These are phyloP conservation scores for Coemansia sp. DNA, from an alignment of 192 early-diverging fungal species.

Conservation along the genomic window DNA sequence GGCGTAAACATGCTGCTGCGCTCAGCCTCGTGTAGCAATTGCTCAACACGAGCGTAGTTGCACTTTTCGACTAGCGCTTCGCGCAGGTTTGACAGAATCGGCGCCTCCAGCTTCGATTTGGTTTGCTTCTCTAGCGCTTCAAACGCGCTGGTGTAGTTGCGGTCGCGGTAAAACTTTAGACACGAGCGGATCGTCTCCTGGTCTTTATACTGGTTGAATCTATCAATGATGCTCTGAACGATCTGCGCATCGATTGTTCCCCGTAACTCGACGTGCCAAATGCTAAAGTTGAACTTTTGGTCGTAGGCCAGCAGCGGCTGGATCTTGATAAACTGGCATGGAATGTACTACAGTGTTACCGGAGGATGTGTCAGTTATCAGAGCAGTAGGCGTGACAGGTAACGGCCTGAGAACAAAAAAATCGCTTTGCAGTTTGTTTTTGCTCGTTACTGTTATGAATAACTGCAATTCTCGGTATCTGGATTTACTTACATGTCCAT, in stretches of 20 bases:
- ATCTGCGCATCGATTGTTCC: slow-evolving; percentile 69
- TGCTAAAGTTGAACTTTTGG: slow-evolving; percentile 91
- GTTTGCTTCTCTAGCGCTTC: slow-evolving; percentile 64
- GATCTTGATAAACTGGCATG: slow-evolving; percentile 92
- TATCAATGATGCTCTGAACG: slow-evolving; percentile 51
- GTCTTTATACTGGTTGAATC: slow-evolving; percentile 63
- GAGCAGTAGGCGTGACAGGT: not conserved
- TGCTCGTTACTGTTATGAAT: not conserved
- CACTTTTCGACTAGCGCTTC: slow-evolving; percentile 62
- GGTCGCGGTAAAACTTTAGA: slow-evolving; percentile 84
- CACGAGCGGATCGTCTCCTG: slow-evolving; percentile 79
- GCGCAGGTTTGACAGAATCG: slow-evolving; percentile 75
- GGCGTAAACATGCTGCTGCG: slow-evolving; percentile 66
- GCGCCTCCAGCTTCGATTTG: slow-evolving; percentile 69
- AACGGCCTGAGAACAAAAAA: not conserved
- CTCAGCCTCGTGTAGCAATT: slow-evolving; percentile 63
- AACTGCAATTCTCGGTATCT: not conserved
- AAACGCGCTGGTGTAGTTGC: slow-evolving; percentile 72
- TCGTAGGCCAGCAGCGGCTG: slow-evolving; percentile 86
- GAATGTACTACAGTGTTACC: slow-evolving; percentile 59
- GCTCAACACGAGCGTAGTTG: slow-evolving; percentile 73
- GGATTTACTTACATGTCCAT: slow-evolving; percentile 58
- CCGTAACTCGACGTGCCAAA: slow-evolving; percentile 90
- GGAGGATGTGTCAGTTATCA: not conserved
- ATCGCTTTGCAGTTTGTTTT: not conserved